Conservation (phyloP, 768 basidiomycete genomes). For the Trametes maxima region DNA sequence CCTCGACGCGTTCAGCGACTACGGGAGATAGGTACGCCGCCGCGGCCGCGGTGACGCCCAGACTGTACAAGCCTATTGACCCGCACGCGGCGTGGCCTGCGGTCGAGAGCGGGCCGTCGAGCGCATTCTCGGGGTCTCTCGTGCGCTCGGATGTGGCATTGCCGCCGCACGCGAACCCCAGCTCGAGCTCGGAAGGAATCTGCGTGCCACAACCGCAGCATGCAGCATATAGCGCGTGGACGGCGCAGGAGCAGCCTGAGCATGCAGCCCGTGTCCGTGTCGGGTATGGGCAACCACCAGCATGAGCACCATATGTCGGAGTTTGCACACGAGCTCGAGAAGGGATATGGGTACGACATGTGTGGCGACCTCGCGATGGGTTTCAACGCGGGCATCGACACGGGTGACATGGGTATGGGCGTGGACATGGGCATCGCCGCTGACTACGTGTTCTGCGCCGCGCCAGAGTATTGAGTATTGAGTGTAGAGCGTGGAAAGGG, state of each 20-base stretch:
- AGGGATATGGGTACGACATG: background rate
- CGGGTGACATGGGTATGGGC: conserved; percentile 5
- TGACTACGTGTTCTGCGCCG: conserved; percentile 17
- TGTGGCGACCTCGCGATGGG: conserved; percentile 3
- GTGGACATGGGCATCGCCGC: background rate
- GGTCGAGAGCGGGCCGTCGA: conserved; percentile 19
- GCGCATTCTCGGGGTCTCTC: conserved; percentile 20
- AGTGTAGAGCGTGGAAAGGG: background rate
- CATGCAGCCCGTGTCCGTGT: background rate
- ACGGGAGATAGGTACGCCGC: conserved; percentile 12
- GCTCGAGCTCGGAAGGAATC: background rate
- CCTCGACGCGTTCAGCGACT: conserved; percentile 9
- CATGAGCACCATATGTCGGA: background rate
- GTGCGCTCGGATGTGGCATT: conserved; percentile 17
- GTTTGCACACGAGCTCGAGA: background rate
- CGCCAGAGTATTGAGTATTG: conserved; percentile 19
- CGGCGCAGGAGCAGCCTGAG: background rate
- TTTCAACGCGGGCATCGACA: conserved; percentile 6
- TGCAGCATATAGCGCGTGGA: conserved; percentile 16
- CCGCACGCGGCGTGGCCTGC: conserved; percentile 17
- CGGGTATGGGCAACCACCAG: no score
- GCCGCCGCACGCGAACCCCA: background rate
- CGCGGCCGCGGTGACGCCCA: no score
- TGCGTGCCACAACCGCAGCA: conserved; percentile 27
- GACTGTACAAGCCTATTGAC: conserved; percentile 12